Evolutionary conservation across 805 yeast genomes (phyloP).

Genomic region (Kurtzmaniella fragi): DNA sequence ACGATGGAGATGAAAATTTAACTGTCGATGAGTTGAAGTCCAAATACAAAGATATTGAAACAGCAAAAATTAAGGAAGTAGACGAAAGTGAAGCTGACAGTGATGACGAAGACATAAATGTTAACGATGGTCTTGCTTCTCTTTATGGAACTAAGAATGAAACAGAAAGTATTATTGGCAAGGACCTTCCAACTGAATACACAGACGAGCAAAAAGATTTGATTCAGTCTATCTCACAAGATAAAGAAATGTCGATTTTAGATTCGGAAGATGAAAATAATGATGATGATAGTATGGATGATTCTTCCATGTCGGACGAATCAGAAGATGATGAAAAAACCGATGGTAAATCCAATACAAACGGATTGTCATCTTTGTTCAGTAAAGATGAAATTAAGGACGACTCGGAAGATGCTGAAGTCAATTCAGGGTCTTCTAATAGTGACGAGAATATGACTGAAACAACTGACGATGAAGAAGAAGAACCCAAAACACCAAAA

Average conservation of each 20-base stretch:
- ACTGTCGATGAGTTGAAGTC: conserved; percentile 51
- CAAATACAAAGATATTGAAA: conserved; percentile 48
- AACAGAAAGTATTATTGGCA: conserved; percentile 10
- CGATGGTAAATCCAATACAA: conserved; percentile 11
- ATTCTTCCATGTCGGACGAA: conserved; percentile 1
- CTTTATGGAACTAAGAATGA: conserved; percentile 21
- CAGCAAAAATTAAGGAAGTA: conserved; percentile 16
- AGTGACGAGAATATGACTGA: conserved; percentile 16
- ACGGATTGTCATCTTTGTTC: conserved; percentile 14
- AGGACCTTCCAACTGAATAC: conserved; percentile 15
- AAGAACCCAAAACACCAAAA: conserved; percentile 30
- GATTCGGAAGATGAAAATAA: conserved; percentile 4
- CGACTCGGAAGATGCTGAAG: conserved; percentile 10
- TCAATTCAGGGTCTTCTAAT: conserved; percentile 7
- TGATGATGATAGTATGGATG: conserved; percentile 4
- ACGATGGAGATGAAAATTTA: conserved; percentile 43
- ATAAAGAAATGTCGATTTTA: conserved; percentile 14
- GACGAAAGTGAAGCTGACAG: conserved; percentile 11
- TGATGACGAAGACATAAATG: conserved; percentile 8
- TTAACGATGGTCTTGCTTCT: conserved; percentile 20
- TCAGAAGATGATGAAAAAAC: conserved; percentile 9
- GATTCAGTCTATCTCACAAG: conserved; percentile 14
- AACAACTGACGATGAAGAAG: conserved; percentile 19
- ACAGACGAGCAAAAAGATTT: conserved; percentile 28
- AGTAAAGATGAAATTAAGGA: conserved; percentile 6